Base-by-base conservation (phyloP, 768 basidiomycete genomes). In the Rhizopogon vulgaris region DNA sequence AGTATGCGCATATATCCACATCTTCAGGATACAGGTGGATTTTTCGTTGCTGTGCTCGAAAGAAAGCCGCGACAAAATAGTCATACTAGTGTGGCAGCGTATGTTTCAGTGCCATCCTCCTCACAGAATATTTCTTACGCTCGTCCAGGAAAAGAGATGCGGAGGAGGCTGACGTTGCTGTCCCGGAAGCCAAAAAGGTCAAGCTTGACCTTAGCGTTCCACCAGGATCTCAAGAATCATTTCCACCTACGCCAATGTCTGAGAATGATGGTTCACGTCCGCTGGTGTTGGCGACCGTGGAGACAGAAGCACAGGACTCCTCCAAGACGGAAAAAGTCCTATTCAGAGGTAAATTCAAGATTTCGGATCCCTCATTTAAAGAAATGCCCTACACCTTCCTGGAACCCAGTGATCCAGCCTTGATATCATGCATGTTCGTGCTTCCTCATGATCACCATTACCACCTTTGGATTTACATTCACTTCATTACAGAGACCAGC, bases 11-110 rank as follows among this genome's bases (percentile, higher is more conserved):
- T 98, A 56, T 90, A 95, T 63, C 94, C 96, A 2, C 94, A 98
- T 65, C 72, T 96, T 8, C 96, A 98, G 68, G 90, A 99, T 62
- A 91, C 94, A 0, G 96, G 96, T 3, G 96, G 94, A 0, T 99
- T 99, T 71, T 99, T 96, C 63, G 84, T 99, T n/a, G 93, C 93
- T 10, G 87, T 96, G 0, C 67, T 97, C 34, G 78, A 87, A 63
- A 80, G 76, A 61, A 79, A 71, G 49, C 53, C 58, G 14, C 53
- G 25, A 9, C 43, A 53, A 30, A 52, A 57, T 2, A 27, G 38
- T 5, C 27, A 45, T 3, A 34, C 46, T n/a, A 52, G 38, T 25
- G 56, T 22, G 4, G 42, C 50, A 41, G 48, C 52, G 66, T 67
- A 49, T 49, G 49, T 3, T 15, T 11, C 42, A 25, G 9, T 1